These are phyloP conservation scores for Aureobasidium sp. DNA, from an alignment of 2,329 filamentous ascomycete species.

Conservation along the genomic window DNA sequence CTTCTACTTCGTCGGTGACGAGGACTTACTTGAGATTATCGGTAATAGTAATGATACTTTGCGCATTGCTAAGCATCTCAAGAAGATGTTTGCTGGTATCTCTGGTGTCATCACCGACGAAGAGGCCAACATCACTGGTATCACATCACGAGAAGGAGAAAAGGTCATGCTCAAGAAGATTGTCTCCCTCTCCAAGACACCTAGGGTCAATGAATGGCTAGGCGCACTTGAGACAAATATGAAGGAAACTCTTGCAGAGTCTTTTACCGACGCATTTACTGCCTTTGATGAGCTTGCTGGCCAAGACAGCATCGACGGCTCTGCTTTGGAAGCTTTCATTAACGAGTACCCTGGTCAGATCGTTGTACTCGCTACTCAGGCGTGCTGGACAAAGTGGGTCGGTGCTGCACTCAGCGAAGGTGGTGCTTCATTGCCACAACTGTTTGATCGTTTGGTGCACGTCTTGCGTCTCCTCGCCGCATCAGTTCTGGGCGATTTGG, in stretches of 20 bases:
- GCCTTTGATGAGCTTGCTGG: constrained; percentile 75
- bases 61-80: constrained; percentile 96
- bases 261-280: constrained; percentile 77
- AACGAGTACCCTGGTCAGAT: constrained; percentile 83
- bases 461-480: constrained; percentile 79
- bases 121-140: constrained; percentile 79
- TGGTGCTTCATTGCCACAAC: constrained; percentile 58
- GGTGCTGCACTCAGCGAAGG: constrained; percentile 68
- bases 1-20: constrained; percentile 99
- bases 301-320: constrained; percentile 61
- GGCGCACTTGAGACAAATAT: constrained; percentile 84
- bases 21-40: constrained; percentile 97
- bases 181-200: constrained; percentile 86
- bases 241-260: constrained; percentile 87
- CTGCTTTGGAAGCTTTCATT: constrained; percentile 72
- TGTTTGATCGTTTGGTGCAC: constrained; percentile 78
- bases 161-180: constrained; percentile 79
- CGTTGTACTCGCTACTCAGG: constrained; percentile 89
- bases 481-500: constrained; percentile 83
- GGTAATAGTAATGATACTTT: constrained; percentile 97
- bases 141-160: constrained; percentile 94
- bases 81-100: constrained; percentile 99
- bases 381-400: constrained; percentile 84
- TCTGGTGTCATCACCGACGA: constrained; percentile 88
- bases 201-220: constrained; percentile 99